Evolutionary conservation across 129 eudicot species (phyloP), one percentile per base, ranked within the genome.

Genomic region (Flaveria linearis): DNA sequence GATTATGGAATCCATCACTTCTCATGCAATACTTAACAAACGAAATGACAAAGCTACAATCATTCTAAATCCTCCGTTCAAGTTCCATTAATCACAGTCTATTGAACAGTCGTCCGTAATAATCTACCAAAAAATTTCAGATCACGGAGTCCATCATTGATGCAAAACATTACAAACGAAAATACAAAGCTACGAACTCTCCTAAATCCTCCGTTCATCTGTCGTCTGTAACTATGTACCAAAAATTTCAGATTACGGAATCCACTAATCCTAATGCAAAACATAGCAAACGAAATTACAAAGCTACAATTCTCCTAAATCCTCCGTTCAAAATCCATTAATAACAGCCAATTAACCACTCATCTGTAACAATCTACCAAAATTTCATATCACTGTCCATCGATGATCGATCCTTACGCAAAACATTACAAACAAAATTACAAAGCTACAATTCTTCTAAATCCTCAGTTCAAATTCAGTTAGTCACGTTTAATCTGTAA

Each of bases 211-310:
- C 55, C 26, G 26, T 10, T 12, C 88, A 26, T 89, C 85, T 43
- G 76, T 69, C 69, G 85, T 93, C 93, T 89, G 86, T 71, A 61
- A 25, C 49, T 18, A 72, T 46, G 33, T 22, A 58, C 4, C 18
- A 22, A 12, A 43, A 3, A 22, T 9, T 71, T 15, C 20, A 69
- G 14, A 46, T 43, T 23, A 42, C 20, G 8, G 3, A 22, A 67
- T 76, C 68, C 45, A 50, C 42, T 16, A 28, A 67, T 41, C 53
- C 12, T 66, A 9, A 43, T 43, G 49, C 49, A 43, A 4, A 42
- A 69, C 69, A 28, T 28, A 60, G 33, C 18, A 30, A 71, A 30
- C 64, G 3, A 50, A 25, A 50, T 71, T 45, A 47, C n/a, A 51
- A 71, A 51, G 3, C 45, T 49, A 25, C 61, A 7, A 70, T 25